Evolutionary conservation across 2,329 filamentous ascomycete genomes (phyloP).

Genomic region (Arthrobotrys conoides): DNA sequence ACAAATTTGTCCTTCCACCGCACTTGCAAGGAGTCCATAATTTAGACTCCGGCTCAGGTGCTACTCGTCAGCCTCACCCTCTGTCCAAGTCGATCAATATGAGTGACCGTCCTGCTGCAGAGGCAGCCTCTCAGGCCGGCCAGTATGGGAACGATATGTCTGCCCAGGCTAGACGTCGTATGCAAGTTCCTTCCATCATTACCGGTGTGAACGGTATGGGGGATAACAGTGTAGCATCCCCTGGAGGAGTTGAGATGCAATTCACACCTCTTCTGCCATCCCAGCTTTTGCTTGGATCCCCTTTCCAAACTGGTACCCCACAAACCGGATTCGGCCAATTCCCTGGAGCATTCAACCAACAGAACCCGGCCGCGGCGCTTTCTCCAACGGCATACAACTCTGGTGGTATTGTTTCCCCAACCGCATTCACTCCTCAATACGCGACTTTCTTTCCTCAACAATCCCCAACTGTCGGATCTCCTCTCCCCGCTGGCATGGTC

Average conservation of each 20-base stretch:
- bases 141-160: slow-evolving; percentile 89
- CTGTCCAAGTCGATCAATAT: slow-evolving; percentile 84
- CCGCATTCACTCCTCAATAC: slow-evolving; percentile 84
- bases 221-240: slow-evolving; percentile 82
- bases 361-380: slow-evolving; percentile 80
- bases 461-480: slow-evolving; percentile 85
- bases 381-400: slow-evolving; percentile 87
- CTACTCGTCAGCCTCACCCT: slow-evolving; percentile 77
- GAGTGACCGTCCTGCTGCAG: slow-evolving; percentile 71
- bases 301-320: slow-evolving; percentile 95
- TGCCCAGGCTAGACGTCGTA: slow-evolving; percentile 84
- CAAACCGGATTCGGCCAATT: slow-evolving; percentile 94
- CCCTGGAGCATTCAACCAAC: slow-evolving; percentile 81
- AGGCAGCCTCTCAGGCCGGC: slow-evolving; percentile 87
- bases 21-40: slow-evolving; percentile 94
- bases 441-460: slow-evolving; percentile 78
- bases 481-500: slow-evolving; percentile 82
- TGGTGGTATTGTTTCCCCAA: slow-evolving; percentile 80
- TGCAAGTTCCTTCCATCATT: slow-evolving; percentile 92
- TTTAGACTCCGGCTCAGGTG: slow-evolving; percentile 73
- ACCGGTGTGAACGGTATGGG: slow-evolving; percentile 77
- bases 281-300: slow-evolving; percentile 92
- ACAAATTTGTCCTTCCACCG: slow-evolving; percentile 85
- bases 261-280: slow-evolving; percentile 96
- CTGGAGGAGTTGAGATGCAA: slow-evolving; percentile 97